These are phyloP conservation scores for Alternaria arborescens DNA, from an alignment of 2,329 filamentous ascomycete genomes.

Conservation along the genomic window DNA sequence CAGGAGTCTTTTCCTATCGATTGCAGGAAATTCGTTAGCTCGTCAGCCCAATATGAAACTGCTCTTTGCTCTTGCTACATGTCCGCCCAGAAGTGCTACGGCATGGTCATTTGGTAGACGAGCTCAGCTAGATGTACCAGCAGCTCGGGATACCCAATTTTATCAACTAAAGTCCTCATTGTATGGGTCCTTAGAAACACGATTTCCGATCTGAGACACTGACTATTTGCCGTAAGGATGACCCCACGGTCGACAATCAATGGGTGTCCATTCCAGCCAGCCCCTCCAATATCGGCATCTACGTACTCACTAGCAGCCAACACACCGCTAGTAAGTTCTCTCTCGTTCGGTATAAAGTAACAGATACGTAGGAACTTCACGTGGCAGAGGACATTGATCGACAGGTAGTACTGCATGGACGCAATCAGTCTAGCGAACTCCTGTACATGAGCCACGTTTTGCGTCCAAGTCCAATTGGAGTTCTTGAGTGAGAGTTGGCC, in stretches of 20 bases:
- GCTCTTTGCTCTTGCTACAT: conserved; percentile 25
- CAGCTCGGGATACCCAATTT: conserved; percentile 28
- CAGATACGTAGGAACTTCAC: conserved; percentile 36
- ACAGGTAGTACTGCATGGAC: conserved; percentile 38
- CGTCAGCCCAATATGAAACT: conserved; percentile 30
- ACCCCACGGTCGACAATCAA: conserved; percentile 33
- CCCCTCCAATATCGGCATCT: conserved; percentile 17
- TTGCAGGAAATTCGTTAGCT: not conserved
- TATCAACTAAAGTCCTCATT: conserved; percentile 37
- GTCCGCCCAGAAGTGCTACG: conserved; percentile 31
- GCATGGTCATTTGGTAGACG: conserved; percentile 29
- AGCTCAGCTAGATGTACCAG: conserved; percentile 27
- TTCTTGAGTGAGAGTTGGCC: conserved; percentile 38
- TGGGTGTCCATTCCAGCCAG: conserved; percentile 34
- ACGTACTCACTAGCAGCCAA: conserved; percentile 26
- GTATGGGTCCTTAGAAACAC: conserved; percentile 20
- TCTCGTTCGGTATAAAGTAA: conserved; percentile 34
- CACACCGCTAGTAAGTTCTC: conserved; percentile 36
- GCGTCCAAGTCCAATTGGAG: conserved; percentile 28
- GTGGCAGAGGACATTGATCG: conserved; percentile 41
- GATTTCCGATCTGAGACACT: not conserved
- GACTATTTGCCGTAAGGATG: conserved; percentile 17
- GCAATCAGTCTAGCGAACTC: conserved; percentile 25
- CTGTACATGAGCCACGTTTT: conserved; percentile 37
- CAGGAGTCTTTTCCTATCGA: not conserved